Base-by-base conservation (phyloP, 192 early-diverging fungal species). In the Martensiomyces pterosporus region DNA sequence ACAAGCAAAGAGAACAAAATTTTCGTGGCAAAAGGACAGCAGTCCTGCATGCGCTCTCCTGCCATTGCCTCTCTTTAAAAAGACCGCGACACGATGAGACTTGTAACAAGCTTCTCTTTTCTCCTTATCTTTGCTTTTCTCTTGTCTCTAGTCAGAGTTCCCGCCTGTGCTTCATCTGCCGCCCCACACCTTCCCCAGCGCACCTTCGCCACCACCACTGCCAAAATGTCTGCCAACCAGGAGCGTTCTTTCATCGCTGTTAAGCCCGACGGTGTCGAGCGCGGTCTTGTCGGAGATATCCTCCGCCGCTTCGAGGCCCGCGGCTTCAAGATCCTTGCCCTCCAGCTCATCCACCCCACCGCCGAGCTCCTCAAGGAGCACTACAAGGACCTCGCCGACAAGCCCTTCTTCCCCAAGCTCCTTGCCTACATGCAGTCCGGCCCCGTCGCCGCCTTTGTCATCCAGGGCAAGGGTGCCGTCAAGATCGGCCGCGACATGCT, bases 361-460 rank as follows among this genome's bases (percentile, higher is more conserved):
- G 55, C 80, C 67, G 77, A 82, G 57, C 88, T 80, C 43, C 76
- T 89, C 37, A 61, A 83, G 58, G 60, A 86, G 69, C 90, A 92
- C 82, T 94, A 96, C 77, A 57, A 39, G 37, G 93, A 96, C 69
- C 79, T 93, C 34, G 80, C 79, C 52, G 55, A 57, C 59, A 94
- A 92, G 83, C 63, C 82, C 51, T 94, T 96, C 83, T 96, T 96
- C 85, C 84, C 88, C 66, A 79, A 80, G 54, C 79, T 94, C 27
- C 79, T 86, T 43, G 60, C 72, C 25, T 85, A 82, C 83, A 94
- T 94, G 90, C 74, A 80, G 59, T 90, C 90, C 32, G 93, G 93
- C 43, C 93, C 93, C 58, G 93, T 96, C 52, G 91, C 91, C 49
- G 92, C 82, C 67, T 93, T 96, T 87, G 93, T 96, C 54, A 92